Evolutionary conservation across 331 rosid species (phyloP), one percentile per base, ranked within the genome.

Genomic region (Stylosanthes scabra): DNA sequence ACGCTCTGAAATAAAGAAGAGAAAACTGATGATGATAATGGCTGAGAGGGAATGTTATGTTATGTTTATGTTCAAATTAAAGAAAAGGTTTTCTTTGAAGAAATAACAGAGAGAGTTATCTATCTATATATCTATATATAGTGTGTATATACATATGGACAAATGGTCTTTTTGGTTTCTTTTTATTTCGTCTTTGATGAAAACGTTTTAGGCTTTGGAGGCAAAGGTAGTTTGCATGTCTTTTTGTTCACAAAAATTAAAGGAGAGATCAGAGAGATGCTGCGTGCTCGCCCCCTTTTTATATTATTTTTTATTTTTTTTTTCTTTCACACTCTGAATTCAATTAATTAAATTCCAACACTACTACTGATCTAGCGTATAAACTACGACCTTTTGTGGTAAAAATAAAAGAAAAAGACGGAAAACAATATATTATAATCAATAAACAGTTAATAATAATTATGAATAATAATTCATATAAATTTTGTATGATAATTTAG

Each of bases 171-270:
- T 77, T 81, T 46, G 47, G 56, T 78, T 78, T 42, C 67, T 44
- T 31, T 74, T 67, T 68, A 70, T 66, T 75, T 83, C 72, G 63
- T 64, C 89, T 75, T 90, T 76, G 86, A 80, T 81, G 84, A 81
- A 90, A 86, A 84, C 87, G 73, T 75, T 74, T 86, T 73, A 71
- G 81, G 69, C 88, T 80, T 80, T 75, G 86, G 84, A 82, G 85
- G 59, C 79, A 73, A 74, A 83, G 86, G 52, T 62, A 59, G 60
- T 77, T 68, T 60, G 16, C 80, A 75, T 85, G 90, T 85, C 90
- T 66, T 84, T 59, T 81, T 84, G 79, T 79, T 72, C 10, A 52
- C 8, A 50, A 14, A 52, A 52, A 4, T 50, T 50, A 50, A 50
- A 50, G 8, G 25, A 13, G 25, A 3, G 39, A 34, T 34, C 39